Evolutionary conservation across 2,329 filamentous ascomycete genomes (phyloP).

Genomic region (Dendrostoma leiphaemia): DNA sequence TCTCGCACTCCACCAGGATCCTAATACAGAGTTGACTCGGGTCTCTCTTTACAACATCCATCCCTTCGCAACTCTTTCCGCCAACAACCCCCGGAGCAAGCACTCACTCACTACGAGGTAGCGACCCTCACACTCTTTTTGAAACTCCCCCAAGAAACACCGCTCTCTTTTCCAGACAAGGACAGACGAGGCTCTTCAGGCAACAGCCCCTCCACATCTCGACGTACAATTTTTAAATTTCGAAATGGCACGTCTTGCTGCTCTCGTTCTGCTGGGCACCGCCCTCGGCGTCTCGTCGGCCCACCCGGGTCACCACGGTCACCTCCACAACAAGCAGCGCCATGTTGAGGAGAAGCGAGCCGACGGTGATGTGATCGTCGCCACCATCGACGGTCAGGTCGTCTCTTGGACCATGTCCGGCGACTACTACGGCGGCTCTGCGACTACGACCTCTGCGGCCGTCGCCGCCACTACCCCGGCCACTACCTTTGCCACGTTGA

Average conservation of each 20-base stretch:
- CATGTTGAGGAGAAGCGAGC: constrained; percentile 24
- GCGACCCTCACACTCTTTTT: constrained; percentile 17
- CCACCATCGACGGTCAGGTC: constrained; percentile 27
- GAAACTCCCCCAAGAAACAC: background rate
- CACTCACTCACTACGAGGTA: constrained; percentile 2
- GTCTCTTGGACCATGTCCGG: constrained; percentile 26
- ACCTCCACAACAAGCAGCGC: constrained; percentile 32
- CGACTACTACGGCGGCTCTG: constrained; percentile 15
- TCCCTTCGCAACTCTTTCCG: background rate
- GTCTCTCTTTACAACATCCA: background rate
- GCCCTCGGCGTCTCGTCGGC: constrained; percentile 27
- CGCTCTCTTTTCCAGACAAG: background rate
- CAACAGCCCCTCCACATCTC: no score
- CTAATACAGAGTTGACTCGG: background rate
- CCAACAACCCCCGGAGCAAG: background rate
- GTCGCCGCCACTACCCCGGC: background rate
- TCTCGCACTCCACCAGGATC: background rate
- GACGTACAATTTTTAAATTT: no score
- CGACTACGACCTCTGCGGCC: constrained; percentile 1
- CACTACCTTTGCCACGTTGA: background rate
- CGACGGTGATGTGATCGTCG: constrained; percentile 21
- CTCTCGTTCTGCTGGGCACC: constrained; percentile 30
- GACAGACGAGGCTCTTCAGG: background rate
- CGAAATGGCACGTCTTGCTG: constrained; percentile 22
- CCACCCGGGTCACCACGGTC: constrained; percentile 35